Evolutionary conservation across 768 basidiomycete species (phyloP).

Genomic region (Russula sp.): DNA sequence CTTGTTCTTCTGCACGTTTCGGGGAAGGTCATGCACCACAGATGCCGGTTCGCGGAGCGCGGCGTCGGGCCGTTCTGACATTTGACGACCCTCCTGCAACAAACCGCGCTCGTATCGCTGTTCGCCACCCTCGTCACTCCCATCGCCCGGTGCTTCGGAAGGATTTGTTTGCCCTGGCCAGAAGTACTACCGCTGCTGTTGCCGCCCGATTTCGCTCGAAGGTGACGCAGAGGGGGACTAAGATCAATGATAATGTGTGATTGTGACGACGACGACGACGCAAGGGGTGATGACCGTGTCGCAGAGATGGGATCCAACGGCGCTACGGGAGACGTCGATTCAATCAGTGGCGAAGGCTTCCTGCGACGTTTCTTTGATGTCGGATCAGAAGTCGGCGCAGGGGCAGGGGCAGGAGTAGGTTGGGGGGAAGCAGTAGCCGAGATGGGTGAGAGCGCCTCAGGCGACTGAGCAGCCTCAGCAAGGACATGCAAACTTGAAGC

Average conservation of each 20-base stretch:
- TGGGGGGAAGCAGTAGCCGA: slow-evolving; percentile 5
- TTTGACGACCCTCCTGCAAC: background rate
- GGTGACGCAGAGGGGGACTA: background rate
- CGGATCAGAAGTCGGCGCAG: background rate
- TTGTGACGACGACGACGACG: background rate
- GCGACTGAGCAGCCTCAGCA: slow-evolving; percentile 22
- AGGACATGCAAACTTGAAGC: slow-evolving; percentile 21
- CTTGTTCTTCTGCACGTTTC: background rate
- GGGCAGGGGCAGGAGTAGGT: background rate
- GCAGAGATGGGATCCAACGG: background rate
- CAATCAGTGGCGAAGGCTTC: slow-evolving; percentile 15
- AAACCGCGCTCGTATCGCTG: background rate
- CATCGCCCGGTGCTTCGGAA: background rate
- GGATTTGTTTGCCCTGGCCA: slow-evolving; percentile 3
- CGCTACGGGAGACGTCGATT: slow-evolving; percentile 7
- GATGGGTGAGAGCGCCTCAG: slow-evolving; percentile 18
- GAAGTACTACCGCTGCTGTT: background rate
- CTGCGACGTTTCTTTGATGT: slow-evolving; percentile 12
- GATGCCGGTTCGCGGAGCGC: background rate
- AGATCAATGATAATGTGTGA: background rate
- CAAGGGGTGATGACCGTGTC: background rate
- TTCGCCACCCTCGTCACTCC: no score
- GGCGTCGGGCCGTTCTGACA: background rate
- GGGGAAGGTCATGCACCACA: background rate
- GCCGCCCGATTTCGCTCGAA: slow-evolving; percentile 6